phyloP scores from a whole-genome alignment of 768 basidiomycete genomes.

The Pholiota conissans region DNA sequence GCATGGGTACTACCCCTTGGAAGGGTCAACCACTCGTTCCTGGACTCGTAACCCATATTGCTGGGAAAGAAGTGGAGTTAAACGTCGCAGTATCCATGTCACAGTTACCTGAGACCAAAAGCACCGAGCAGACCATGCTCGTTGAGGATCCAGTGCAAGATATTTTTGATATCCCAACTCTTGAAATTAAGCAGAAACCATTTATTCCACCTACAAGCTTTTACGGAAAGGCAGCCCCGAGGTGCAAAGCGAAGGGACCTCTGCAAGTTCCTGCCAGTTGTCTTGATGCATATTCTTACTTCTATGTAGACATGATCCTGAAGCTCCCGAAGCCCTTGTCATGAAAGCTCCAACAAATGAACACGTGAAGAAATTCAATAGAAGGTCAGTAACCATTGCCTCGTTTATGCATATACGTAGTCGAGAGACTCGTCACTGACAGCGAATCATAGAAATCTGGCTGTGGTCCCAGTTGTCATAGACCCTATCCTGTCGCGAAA shows the following conservation, averaged over 20 bases:
- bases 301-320: conserved; percentile 70
- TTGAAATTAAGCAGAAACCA: conserved; percentile 18
- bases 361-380: conserved; percentile 68
- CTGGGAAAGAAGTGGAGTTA: conserved; percentile 63
- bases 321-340: conserved; percentile 74
- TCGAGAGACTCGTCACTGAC: conserved; percentile 7
- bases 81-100: conserved; percentile 49
- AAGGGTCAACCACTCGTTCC: conserved; percentile 54
- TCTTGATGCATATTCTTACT: neutral
- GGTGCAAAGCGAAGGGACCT: conserved; percentile 39
- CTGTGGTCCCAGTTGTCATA: conserved; percentile 81
- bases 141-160: neutral
- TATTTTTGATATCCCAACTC: neutral
- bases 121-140: neutral
- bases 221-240: conserved; percentile 41
- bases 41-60: conserved; percentile 46
- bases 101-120: conserved; percentile 47
- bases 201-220: conserved; percentile 63
- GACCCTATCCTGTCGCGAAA: conserved; percentile 80
- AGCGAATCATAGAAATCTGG: conserved; percentile 45
- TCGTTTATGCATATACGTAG: neutral
- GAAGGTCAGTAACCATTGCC: conserved; percentile 46
- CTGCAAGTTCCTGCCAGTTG: conserved; percentile 40
- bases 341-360: conserved; percentile 78
- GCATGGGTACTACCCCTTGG: conserved; percentile 63